Evolutionary conservation across 1,284 basidiomycete genomes (phyloP).

Genomic region (Neonothopanus nambi): DNA sequence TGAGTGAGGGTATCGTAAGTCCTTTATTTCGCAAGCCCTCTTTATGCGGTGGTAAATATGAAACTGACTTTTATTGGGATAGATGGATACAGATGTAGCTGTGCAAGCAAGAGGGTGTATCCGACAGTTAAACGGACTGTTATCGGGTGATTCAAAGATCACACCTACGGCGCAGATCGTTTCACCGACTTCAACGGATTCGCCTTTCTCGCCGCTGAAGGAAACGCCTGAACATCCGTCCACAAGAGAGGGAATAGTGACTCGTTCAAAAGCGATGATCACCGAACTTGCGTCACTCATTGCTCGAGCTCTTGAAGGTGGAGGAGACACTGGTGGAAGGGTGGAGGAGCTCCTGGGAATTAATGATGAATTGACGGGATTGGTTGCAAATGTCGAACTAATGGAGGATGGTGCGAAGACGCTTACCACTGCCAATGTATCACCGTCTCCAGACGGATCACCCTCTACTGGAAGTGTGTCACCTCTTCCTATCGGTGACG

Average conservation of each 20-base stretch:
- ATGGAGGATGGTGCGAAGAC: not conserved
- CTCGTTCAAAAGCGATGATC: constrained; percentile 42
- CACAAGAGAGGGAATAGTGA: not conserved
- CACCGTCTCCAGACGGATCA: not conserved
- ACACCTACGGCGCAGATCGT: not conserved
- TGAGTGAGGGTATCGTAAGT: constrained; percentile 23
- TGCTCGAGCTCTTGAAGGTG: constrained; percentile 38
- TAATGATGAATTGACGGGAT: constrained; percentile 68
- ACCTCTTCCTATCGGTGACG: not conserved
- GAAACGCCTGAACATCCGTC: not conserved
- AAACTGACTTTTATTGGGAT: not conserved
- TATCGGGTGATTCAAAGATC: too few relatives aligned
- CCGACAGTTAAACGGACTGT: constrained; percentile 41
- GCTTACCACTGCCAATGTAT: not conserved
- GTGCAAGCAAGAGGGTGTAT: constrained; percentile 51
- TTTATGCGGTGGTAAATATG: constrained; percentile 12
- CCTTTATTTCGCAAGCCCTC: not conserved
- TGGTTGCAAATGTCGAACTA: constrained; percentile 43
- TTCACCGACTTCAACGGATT: not conserved
- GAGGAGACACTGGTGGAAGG: constrained; percentile 21
- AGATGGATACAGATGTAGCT: constrained; percentile 56
- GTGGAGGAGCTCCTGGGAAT: constrained; percentile 69
- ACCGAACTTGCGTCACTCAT: constrained; percentile 62
- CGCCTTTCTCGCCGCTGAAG: not conserved
- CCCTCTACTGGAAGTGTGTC: not conserved